Conservation (phyloP, 2,329 filamentous ascomycete species). For the Colletotrichum euphorbiae region DNA sequence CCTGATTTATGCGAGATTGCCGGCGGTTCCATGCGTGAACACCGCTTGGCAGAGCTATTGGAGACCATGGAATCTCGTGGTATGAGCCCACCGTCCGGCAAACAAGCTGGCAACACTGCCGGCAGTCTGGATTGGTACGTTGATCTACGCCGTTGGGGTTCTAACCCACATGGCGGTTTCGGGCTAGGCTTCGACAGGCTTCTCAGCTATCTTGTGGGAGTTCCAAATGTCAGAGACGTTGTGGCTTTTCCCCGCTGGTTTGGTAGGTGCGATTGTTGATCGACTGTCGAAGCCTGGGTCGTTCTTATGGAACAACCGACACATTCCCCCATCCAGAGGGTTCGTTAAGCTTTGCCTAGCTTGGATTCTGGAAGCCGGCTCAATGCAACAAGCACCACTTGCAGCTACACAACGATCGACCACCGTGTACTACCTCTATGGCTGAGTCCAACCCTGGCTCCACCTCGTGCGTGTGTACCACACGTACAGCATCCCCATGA, state of each 20-base stretch:
- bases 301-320: constrained; percentile 1
- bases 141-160: constrained; percentile 90
- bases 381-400: constrained; percentile 18
- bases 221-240: constrained; percentile 85
- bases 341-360: constrained; percentile 55
- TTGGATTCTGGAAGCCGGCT: constrained; percentile 47
- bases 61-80: constrained; percentile 78
- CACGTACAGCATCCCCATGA: constrained; percentile 1
- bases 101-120: constrained; percentile 42
- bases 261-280: constrained; percentile 70
- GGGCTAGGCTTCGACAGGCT: constrained; percentile 91
- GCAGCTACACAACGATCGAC: constrained; percentile 20
- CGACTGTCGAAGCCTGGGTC: background rate
- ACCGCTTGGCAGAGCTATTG: constrained; percentile 75
- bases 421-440: constrained; percentile 17
- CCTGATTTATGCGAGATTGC: constrained; percentile 88
- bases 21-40: constrained; percentile 90
- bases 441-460: constrained; percentile 1
- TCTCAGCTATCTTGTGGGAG: constrained; percentile 83
- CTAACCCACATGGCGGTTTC: constrained; percentile 90
- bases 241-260: constrained; percentile 86
- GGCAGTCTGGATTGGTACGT: constrained; percentile 81
- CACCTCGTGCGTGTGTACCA: constrained; percentile 21
- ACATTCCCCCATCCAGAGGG: constrained; percentile 35
- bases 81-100: constrained; percentile 57